Percentiles rank a stretch among this genome's conserved stretches.
Evolutionary conservation across 2,329 filamentous ascomycete species (phyloP).

Genomic region (Diaporthe amygdali): DNA sequence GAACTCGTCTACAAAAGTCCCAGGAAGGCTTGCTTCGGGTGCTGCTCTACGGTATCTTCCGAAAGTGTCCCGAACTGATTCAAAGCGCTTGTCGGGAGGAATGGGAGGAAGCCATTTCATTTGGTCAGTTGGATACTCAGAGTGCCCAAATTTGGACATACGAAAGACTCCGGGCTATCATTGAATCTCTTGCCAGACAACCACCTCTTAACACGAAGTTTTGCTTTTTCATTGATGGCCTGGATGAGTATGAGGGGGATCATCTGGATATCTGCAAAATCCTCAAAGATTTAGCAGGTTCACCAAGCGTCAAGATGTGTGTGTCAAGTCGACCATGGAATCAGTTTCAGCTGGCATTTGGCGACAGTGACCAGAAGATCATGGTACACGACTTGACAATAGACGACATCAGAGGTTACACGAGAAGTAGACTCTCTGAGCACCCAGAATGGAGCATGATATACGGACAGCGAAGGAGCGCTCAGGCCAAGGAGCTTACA

Average conservation of each 20-base stretch:
- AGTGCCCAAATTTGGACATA: no score
- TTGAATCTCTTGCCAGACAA: neutral
- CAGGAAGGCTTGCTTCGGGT: constrained; percentile 42
- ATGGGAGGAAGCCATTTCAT: no score
- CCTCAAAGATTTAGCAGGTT: neutral
- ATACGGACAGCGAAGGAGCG: neutral
- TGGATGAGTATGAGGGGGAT: neutral
- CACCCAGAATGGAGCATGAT: neutral
- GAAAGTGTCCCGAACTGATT: neutral
- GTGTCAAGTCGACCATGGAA: neutral
- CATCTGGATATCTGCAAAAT: neutral
- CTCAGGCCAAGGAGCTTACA: neutral
- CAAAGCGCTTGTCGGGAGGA: no score
- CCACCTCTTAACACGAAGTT: neutral
- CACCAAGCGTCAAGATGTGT: neutral
- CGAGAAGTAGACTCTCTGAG: neutral
- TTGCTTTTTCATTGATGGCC: no score
- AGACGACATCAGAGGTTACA: neutral
- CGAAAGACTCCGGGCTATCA: neutral
- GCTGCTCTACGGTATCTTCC: neutral
- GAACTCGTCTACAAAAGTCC: constrained; percentile 44
- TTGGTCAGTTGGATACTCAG: no score
- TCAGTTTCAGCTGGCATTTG: neutral
- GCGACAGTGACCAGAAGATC: neutral
- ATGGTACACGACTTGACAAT: neutral